phyloP scores from a whole-genome alignment of 2,329 filamentous ascomycete genomes.

The Spiromastix sp. region DNA sequence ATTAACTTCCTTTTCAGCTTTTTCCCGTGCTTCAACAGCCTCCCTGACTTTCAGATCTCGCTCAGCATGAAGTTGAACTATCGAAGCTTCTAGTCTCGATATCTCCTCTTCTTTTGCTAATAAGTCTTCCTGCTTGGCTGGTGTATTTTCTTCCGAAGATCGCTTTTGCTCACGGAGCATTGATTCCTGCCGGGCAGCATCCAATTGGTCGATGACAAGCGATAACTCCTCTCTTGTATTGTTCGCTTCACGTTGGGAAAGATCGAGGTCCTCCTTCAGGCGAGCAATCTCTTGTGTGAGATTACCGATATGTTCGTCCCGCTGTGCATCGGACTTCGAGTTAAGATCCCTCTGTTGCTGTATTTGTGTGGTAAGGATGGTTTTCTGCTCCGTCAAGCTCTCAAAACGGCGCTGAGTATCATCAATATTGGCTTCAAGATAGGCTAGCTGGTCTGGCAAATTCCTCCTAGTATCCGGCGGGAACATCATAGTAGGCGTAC shows the following conservation, averaged over 20 bases:
- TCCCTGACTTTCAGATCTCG: conserved; percentile 22
- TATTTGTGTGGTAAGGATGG: conserved; percentile 80
- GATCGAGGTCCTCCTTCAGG: conserved; percentile 54
- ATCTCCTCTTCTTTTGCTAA: conserved; percentile 13
- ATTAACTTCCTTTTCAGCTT: conserved; percentile 27
- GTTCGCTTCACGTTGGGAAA: conserved; percentile 37
- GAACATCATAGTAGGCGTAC: conserved; percentile 40
- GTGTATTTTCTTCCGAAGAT: conserved; percentile 20
- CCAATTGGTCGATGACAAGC: conserved; percentile 33
- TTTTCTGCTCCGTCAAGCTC: conserved; percentile 74
- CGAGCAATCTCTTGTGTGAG: conserved; percentile 42
- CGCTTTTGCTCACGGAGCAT: conserved; percentile 24
- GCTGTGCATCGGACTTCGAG: conserved; percentile 63
- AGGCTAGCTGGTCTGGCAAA: conserved; percentile 59
- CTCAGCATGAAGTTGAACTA: conserved; percentile 21
- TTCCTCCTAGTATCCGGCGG: conserved; percentile 47
- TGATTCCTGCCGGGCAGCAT: conserved; percentile 28
- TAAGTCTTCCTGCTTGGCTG: conserved; percentile 15
- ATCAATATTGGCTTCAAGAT: conserved; percentile 69
- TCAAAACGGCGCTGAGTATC: conserved; percentile 69
- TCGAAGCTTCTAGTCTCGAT: conserved; percentile 11
- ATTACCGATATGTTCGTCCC: conserved; percentile 38
- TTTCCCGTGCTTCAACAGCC: conserved; percentile 18
- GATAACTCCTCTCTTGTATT: conserved; percentile 30
- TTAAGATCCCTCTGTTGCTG: conserved; percentile 92